These are phyloP conservation scores for Rutstroemia sp. DNA, from an alignment of 2,329 filamentous ascomycete species.

Conservation along the genomic window DNA sequence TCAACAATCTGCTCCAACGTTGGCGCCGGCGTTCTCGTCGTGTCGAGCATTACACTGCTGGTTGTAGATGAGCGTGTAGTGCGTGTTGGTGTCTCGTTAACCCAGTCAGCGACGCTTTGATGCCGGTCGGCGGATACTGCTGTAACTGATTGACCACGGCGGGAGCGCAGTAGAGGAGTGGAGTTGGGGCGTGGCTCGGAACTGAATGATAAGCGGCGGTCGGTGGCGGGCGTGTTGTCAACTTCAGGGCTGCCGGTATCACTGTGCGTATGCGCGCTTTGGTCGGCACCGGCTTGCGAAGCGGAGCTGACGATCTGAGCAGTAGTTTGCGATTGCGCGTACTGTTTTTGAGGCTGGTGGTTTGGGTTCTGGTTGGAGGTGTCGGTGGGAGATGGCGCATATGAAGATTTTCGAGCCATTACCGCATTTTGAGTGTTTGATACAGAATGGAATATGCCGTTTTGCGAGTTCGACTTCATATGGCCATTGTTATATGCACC, in stretches of 20 bases:
- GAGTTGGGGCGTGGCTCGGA: conserved; percentile 11
- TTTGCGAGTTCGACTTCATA: too few relatives aligned
- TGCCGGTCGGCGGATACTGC: conserved; percentile 12
- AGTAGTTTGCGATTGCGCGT: too few relatives aligned
- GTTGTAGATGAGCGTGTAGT: not conserved
- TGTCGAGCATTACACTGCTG: not conserved
- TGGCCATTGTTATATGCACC: too few relatives aligned
- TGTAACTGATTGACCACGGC: conserved; percentile 15
- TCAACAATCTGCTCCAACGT: not conserved
- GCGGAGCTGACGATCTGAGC: not conserved
- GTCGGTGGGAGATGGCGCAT: too few relatives aligned
- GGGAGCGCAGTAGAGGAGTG: conserved; percentile 18
- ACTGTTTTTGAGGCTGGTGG: too few relatives aligned
- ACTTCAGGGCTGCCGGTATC: not conserved
- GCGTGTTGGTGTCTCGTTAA: conserved; percentile 12
- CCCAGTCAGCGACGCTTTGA: conserved; percentile 14
- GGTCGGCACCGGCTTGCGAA: not conserved
- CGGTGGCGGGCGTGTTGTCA: not conserved
- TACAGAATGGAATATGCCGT: too few relatives aligned
- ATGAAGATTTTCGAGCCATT: too few relatives aligned
- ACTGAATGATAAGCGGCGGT: not conserved
- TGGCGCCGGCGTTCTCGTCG: not conserved
- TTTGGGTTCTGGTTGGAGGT: too few relatives aligned
- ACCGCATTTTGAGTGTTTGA: too few relatives aligned
- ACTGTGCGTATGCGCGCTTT: not conserved